These are phyloP conservation scores for Apiosordaria backusii DNA, from an alignment of 495 filamentous ascomycete genomes.

Conservation along the genomic window DNA sequence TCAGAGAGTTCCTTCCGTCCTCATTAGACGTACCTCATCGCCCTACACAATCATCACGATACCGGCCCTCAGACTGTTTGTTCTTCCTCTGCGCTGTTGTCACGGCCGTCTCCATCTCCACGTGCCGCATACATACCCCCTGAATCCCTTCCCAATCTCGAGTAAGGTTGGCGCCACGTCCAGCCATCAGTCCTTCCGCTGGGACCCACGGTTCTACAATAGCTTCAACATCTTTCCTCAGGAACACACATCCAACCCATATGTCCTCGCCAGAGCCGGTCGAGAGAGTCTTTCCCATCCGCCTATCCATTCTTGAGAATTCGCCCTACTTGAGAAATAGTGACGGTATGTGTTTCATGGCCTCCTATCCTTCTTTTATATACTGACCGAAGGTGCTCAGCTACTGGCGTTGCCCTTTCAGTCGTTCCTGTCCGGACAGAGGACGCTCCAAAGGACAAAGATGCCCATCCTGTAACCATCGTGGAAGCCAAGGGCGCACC, in stretches of 20 bases:
- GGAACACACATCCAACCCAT: background rate
- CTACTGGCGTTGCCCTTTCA: background rate
- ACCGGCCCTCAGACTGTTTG: too few species aligned
- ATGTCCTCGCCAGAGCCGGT: slow-evolving; percentile 17
- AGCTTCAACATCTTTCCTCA: background rate
- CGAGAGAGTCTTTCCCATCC: slow-evolving; percentile 29
- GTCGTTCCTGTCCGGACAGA: background rate
- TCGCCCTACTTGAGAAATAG: slow-evolving; percentile 23
- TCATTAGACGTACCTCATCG: background rate
- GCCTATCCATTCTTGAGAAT: slow-evolving; percentile 25
- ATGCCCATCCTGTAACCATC: background rate
- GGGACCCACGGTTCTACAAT: background rate
- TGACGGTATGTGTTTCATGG: slow-evolving; percentile 13
- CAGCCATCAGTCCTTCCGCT: too few species aligned
- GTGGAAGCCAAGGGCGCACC: background rate
- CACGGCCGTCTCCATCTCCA: too few species aligned
- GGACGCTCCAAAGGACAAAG: background rate
- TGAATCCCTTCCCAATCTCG: too few species aligned
- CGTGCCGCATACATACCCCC: too few species aligned
- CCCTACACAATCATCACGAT: background rate
- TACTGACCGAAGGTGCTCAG: background rate
- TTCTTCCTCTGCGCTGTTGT: background rate
- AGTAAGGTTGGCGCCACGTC: too few species aligned
- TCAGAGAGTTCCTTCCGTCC: background rate
- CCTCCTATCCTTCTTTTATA: background rate